Percentiles rank a stretch among this genome's conserved stretches.
Evolutionary conservation across 2,329 filamentous ascomycete species (phyloP).

Genomic region (Pseudocercospora pini-densiflorae): DNA sequence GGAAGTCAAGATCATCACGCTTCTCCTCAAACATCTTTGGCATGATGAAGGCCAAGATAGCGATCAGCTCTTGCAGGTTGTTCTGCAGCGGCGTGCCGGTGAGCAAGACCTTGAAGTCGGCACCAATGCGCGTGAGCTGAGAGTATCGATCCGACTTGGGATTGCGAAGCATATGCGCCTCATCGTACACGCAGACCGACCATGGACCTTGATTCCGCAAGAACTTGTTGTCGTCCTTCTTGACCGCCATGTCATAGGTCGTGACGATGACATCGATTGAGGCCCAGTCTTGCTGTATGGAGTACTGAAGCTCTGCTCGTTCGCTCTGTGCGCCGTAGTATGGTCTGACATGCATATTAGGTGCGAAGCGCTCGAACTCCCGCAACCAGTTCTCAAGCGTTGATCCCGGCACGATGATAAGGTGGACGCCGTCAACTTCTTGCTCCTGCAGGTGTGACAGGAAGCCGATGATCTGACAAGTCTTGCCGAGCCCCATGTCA

Average conservation of each 20-base stretch:
- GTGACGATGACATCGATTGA: constrained; percentile 72
- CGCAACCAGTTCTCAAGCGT: constrained; percentile 95
- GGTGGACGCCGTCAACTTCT: constrained; percentile 70
- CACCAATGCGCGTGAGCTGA: constrained; percentile 75
- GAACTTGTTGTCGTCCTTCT: constrained; percentile 66
- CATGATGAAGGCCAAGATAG: constrained; percentile 92
- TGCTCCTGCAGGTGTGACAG: constrained; percentile 80
- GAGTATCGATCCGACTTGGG: constrained; percentile 80
- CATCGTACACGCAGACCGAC: constrained; percentile 78
- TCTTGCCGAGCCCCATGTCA: constrained; percentile 96
- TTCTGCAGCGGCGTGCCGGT: constrained; percentile 93
- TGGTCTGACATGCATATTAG: constrained; percentile 70
- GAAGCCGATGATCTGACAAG: constrained; percentile 93
- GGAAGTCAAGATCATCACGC: constrained; percentile 77
- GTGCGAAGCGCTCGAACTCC: constrained; percentile 88
- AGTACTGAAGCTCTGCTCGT: constrained; percentile 69
- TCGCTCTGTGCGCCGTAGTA: constrained; percentile 74
- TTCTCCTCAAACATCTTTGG: constrained; percentile 78
- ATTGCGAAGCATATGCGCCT: constrained; percentile 93
- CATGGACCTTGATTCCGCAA: constrained; percentile 59
- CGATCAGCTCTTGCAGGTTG: constrained; percentile 89
- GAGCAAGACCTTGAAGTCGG: constrained; percentile 83
- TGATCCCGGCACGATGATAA: constrained; percentile 90
- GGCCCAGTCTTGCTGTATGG: constrained; percentile 67
- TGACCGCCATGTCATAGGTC: constrained; percentile 69